Conservation (phyloP, 2,329 filamentous ascomycete species). For the Fusarium sp. region DNA sequence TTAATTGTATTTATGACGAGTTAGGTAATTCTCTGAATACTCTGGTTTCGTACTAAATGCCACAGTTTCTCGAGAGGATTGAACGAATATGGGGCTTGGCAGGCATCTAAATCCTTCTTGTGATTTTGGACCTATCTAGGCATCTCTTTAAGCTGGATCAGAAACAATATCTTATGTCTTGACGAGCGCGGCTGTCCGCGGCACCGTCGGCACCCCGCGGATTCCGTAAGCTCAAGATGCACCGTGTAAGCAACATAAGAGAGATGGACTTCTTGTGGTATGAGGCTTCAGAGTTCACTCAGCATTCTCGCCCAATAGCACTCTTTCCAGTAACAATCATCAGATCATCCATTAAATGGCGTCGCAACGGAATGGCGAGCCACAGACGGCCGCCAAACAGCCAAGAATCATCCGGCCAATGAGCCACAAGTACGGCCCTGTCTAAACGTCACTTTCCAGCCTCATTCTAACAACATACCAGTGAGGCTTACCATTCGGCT, state of each 20-base stretch:
- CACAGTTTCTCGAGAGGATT: background rate
- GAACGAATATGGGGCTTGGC: background rate
- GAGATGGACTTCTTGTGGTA: background rate
- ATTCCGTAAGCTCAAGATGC: slow-evolving; percentile 3
- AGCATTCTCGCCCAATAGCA: background rate
- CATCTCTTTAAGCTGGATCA: background rate
- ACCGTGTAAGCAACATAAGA: background rate
- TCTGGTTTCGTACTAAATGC: background rate
- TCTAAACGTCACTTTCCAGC: background rate
- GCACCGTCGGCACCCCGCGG: slow-evolving; percentile 25
- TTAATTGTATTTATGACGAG: too few relatives aligned
- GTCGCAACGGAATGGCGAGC: background rate
- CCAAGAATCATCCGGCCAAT: slow-evolving; percentile 32
- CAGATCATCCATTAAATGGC: slow-evolving; percentile 8
- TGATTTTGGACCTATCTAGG: background rate
- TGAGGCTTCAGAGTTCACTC: background rate
- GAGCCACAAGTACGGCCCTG: slow-evolving; percentile 31
- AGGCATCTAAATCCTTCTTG: background rate
- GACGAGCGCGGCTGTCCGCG: slow-evolving; percentile 11
- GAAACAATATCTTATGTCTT: background rate
- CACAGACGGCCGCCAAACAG: background rate
- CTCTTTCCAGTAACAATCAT: background rate
- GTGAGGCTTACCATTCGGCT: slow-evolving; percentile 33
- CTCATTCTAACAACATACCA: slow-evolving; percentile 6
- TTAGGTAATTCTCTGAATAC: too few relatives aligned